Evolutionary conservation across 169 alveolate species (phyloP).

Genomic region (Plasmodium berghei): DNA sequence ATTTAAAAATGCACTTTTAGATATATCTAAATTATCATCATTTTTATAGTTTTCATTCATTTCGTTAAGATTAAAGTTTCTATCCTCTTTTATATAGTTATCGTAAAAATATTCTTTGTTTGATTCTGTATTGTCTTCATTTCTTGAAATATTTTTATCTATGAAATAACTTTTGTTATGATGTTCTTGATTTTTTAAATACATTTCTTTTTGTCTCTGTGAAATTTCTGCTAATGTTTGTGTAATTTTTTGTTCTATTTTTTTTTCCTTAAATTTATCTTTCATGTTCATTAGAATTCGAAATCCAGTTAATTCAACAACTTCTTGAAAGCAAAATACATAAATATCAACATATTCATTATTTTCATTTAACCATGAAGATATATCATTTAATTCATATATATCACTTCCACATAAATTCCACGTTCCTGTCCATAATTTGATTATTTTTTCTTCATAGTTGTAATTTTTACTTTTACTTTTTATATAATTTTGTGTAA

Average conservation of each 20-base stretch:
- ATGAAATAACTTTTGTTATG: slow-evolving; percentile 18
- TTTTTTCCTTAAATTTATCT: slow-evolving; percentile 66
- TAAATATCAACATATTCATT: slow-evolving; percentile 77
- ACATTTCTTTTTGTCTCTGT: slow-evolving; percentile 68
- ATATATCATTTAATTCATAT: slow-evolving; percentile 78
- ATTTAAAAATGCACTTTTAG: slow-evolving; percentile 55
- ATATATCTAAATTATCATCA: slow-evolving; percentile 24
- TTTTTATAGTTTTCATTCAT: not conserved
- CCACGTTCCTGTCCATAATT: slow-evolving; percentile 87
- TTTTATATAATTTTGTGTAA: slow-evolving; percentile 9
- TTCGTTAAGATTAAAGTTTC: too few relatives aligned
- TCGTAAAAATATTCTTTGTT: not conserved
- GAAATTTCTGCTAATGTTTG: slow-evolving; percentile 65
- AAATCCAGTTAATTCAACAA: slow-evolving; percentile 78
- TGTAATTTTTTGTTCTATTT: slow-evolving; percentile 65
- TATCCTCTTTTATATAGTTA: not conserved
- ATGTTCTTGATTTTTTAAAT: slow-evolving; percentile 8
- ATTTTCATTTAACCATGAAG: slow-evolving; percentile 80
- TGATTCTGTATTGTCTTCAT: slow-evolving; percentile 3
- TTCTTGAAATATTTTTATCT: not conserved
- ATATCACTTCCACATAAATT: slow-evolving; percentile 82
- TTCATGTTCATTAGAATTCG: slow-evolving; percentile 73
- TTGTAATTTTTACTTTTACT: slow-evolving; percentile 35
- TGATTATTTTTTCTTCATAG: slow-evolving; percentile 74
- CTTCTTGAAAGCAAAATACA: slow-evolving; percentile 85